Evolutionary conservation across 192 early-diverging fungal species (phyloP), one percentile per base, ranked within the genome.

Genomic region (Coemansia guatemalensis): DNA sequence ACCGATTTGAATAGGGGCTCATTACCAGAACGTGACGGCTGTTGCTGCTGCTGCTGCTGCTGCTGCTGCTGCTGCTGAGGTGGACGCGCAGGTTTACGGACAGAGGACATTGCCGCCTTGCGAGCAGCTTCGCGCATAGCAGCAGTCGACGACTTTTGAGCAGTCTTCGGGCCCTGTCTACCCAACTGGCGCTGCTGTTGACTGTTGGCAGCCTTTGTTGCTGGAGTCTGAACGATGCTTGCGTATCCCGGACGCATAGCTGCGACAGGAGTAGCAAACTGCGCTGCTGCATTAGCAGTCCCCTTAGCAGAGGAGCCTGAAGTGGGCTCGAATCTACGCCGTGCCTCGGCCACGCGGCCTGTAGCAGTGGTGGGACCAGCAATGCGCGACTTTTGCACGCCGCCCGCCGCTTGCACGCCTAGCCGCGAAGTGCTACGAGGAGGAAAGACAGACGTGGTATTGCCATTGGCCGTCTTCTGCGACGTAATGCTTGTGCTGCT

Each of bases 101-200:
- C 58, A 41, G 29, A 44, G 29, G 60, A 41, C 27, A 49, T 41
- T 3, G 59, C 60, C 0, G 63, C 44, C 35, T 67, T 67, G 4
- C 75, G 65, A 5, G 69, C 75, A 0, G 77, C 71, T 58, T 80
- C 77, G 26, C 77, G 77, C 71, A 80, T 74, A 4, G 71, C 77
- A 0, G 71, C 76, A 1, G 67, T 67, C 18, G 71, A 70, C 11
- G 76, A 70, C 57, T 79, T 79, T 27, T 47, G 53, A 56, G 56
- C 47, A 9, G 65, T 51, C 55, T 58, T 69, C 1, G 51, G 27
- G 6, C 18, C 53, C 23, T 59, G 64, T 14, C 53, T 26, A 22
- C 51, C 47, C 0, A 25, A 33, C 47, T 14, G 22, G 12, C 67
- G 67, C 33, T 61, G 52, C 30, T 53, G 52, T 26, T 25, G 22